Evolutionary conservation across 495 filamentous ascomycete genomes (phyloP).

Genomic region (Extremus antarcticus): DNA sequence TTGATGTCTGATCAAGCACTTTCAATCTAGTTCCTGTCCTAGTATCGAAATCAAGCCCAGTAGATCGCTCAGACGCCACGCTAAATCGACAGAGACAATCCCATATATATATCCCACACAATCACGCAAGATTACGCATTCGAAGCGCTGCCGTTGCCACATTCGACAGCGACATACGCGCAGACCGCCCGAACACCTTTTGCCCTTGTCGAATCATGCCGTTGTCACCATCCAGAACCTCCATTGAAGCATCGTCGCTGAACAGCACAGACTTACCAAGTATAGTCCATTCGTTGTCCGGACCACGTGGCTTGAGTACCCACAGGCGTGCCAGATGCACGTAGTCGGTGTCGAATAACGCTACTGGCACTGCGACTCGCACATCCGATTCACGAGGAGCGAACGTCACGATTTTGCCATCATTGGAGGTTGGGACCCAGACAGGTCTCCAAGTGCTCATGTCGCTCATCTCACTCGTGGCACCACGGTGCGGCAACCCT

Average conservation of each 20-base stretch:
- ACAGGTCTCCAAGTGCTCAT: slow-evolving; percentile 12
- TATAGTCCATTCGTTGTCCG: slow-evolving; percentile 8
- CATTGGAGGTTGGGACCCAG: slow-evolving; percentile 5
- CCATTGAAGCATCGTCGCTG: slow-evolving; percentile 8
- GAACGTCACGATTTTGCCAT: slow-evolving; percentile 15
- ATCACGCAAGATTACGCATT: too few relatives aligned
- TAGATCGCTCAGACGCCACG: too few relatives aligned
- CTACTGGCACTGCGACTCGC: slow-evolving; percentile 7
- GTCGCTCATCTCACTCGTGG: slow-evolving; percentile 3
- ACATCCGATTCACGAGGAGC: slow-evolving; percentile 5
- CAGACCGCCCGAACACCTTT: slow-evolving; percentile 19
- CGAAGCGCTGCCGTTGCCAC: background rate
- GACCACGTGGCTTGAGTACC: slow-evolving; percentile 19
- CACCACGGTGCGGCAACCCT: slow-evolving; percentile 13
- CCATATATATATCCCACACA: too few relatives aligned
- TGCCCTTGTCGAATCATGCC: background rate
- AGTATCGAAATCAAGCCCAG: too few relatives aligned
- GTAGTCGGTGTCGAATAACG: slow-evolving; percentile 13
- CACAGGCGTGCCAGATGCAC: slow-evolving; percentile 19
- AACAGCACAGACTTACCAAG: slow-evolving; percentile 18
- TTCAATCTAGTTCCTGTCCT: too few relatives aligned
- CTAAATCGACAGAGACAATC: too few relatives aligned
- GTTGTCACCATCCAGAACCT: background rate
- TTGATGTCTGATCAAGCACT: too few relatives aligned
- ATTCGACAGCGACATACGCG: background rate